Evolutionary conservation across 1,139 yeast genomes (phyloP), one percentile per base, ranked within the genome.

Genomic region (Saccharomyces hybrid): DNA sequence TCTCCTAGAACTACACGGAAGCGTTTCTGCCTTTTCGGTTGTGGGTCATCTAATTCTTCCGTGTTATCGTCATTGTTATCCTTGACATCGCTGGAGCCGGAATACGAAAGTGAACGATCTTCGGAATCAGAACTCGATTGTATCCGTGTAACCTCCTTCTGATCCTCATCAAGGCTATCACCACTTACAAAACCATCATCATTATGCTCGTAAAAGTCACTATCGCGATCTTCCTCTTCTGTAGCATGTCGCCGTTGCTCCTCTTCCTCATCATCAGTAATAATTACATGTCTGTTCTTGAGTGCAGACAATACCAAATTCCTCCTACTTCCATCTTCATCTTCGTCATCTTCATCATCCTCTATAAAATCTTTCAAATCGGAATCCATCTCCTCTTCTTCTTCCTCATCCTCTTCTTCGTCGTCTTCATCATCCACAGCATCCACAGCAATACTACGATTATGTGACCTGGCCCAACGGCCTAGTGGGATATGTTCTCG

Each of bases 121-220:
- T 38, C 44, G n/a, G 44, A 19, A 6, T 38, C 44, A 14, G 44
- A 38, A 38, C 25, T 38, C 13, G 44, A 38, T 5, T 38, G 25
- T 6, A 19, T n/a, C 25, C 19, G n/a, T 16, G 25, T 19, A 19
- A 13, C 26, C 13, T 16, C n/a, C 19, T 38, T 38, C n/a, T 13
- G 44, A 13, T 47, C 54, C 26, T 57, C 62, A 46, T 57, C 63
- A 14, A 65, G 56, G 49, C 64, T 61, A 51, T 65, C 68, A 5
- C 68, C 68, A 53, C 66, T 63, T 19, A 57, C 68, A 58, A 59
- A 63, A 3, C 65, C 66, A 13, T 58, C 62, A 9, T 55, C 58
- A 48, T 62, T 58, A 50, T 58, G 57, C 47, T 64, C 66, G 52
- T 60, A 60, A 50, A 52, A 63, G 42, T 62, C 67, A 53, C 63